These are phyloP conservation scores for Fusarium humuli DNA, from an alignment of 2,329 filamentous ascomycete species.

Conservation along the genomic window DNA sequence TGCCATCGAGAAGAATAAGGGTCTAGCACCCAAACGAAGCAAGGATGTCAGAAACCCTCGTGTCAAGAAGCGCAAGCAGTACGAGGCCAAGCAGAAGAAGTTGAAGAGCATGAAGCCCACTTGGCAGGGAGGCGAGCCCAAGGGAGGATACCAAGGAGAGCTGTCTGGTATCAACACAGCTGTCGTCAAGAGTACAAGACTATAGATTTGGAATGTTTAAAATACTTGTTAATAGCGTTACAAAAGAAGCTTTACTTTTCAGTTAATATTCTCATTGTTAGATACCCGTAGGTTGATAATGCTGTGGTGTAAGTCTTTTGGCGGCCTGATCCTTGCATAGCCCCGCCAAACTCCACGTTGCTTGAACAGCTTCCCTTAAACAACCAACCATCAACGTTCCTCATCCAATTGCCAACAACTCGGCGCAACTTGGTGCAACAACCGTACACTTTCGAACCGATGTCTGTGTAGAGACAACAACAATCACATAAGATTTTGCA, in stretches of 20 bases:
- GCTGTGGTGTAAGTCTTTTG: constrained; percentile 5
- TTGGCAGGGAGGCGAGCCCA: constrained; percentile 87
- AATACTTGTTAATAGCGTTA: constrained; percentile 31
- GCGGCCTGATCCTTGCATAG: constrained; percentile 27
- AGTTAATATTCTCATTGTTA: neutral
- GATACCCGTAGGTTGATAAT: neutral
- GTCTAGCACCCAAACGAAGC: constrained; percentile 86
- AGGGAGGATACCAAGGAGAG: constrained; percentile 90
- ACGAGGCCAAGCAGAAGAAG: constrained; percentile 97
- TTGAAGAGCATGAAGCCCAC: constrained; percentile 84
- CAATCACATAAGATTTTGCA: neutral
- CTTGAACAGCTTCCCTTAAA: constrained; percentile 35
- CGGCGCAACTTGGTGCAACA: constrained; percentile 5
- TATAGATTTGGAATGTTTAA: constrained; percentile 62
- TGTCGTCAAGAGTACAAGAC: constrained; percentile 91
- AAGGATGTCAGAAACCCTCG: constrained; percentile 95
- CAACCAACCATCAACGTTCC: constrained; percentile 12
- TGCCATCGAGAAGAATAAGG: constrained; percentile 97
- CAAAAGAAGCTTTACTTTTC: constrained; percentile 11
- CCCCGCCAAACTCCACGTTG: constrained; percentile 46
- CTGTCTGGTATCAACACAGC: constrained; percentile 95
- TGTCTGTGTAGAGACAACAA: constrained; percentile 19
- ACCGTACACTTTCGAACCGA: constrained; percentile 6
- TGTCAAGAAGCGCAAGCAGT: constrained; percentile 98
- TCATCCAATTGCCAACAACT: constrained; percentile 15